Base-by-base conservation (phyloP, 148 eudicot genomes). In the Rhododendron henanense region DNA sequence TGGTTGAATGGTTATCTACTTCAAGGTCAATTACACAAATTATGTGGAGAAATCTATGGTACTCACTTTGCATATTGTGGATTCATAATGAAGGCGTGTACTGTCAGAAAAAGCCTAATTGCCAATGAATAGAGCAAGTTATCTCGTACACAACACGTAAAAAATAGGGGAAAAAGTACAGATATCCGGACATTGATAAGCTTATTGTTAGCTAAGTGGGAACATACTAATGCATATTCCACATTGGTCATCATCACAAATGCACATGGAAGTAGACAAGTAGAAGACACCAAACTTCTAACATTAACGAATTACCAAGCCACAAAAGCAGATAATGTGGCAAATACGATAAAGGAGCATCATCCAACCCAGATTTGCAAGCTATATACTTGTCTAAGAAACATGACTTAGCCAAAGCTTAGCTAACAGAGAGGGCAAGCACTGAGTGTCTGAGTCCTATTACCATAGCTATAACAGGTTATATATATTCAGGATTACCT, bases 371-470 rank as follows among this genome's bases (percentile, higher is more conserved):
- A 39, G 45, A 16, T 37, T 41, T 77, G 53, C 15, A 78, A 78
- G 81, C 81, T 23, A 16, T 47, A 2, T 6, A 19, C 81, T 78
- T 44, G 14, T 41, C 9, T 41, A 45, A 11, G 5, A 41, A n/a
- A 47, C 65, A 80, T 78, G 55, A 28, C 63, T 8, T 31, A 28
- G 82, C 63, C 65, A 79, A 79, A 79, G 57, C 83, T 28, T 81
- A 81, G n/a, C 31, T 81, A 37, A 23, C 61, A 51, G 63, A 81
- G 44, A 81, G 28, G 31, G 14, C 47, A 37, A 81, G 69, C 69
- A 57, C 69, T 19, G 23, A 81, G 69, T 81, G 48, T 55, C 28
- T 13, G 10, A 81, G 48, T 81, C 71, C 71, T 57, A 81, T 18
- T 33, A 33, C 47, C n/a, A 39, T 59, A 3, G 6, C 84, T 4